These are phyloP conservation scores for Penicillium ochrochloron DNA, from an alignment of 495 filamentous ascomycete genomes.

Conservation along the genomic window DNA sequence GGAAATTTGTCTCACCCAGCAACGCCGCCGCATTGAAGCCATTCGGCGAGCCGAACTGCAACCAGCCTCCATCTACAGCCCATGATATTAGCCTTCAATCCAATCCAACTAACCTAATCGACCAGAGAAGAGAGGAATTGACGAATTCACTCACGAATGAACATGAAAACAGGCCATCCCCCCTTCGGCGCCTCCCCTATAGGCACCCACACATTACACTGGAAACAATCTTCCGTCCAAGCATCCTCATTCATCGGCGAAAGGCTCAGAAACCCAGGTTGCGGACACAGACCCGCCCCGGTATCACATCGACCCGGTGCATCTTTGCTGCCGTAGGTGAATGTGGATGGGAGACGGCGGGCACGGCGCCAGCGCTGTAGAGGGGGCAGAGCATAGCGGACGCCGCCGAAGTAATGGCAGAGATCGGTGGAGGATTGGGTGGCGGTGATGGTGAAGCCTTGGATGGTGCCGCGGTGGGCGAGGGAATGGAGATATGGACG, in stretches of 20 bases:
- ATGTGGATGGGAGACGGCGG: constrained; percentile 33
- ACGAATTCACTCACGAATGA: constrained; percentile 42
- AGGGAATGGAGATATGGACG: constrained; percentile 37
- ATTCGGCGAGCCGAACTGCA: constrained; percentile 60
- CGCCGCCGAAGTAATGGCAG: constrained; percentile 50
- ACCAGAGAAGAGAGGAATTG: not conserved
- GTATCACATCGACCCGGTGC: constrained; percentile 35
- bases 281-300: constrained; percentile 42
- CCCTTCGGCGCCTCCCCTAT: constrained; percentile 37
- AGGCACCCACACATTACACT: constrained; percentile 50
- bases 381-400: constrained; percentile 49
- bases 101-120: not conserved
- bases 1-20: constrained; percentile 50
- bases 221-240: constrained; percentile 50
- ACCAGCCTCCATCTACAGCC: constrained; percentile 57
- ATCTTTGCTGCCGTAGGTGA: constrained; percentile 42
- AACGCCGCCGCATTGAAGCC: constrained; percentile 52
- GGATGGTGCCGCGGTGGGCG: constrained; percentile 40
- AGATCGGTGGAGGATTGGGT: constrained; percentile 25
- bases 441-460: constrained; percentile 40
- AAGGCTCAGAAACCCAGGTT: constrained; percentile 36
- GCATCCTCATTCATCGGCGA: constrained; percentile 25
- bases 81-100: constrained; percentile 2
- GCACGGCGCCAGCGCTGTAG: constrained; percentile 45
- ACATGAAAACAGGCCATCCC: constrained; percentile 52